These are phyloP conservation scores for Tubosaeta sp. DNA, from an alignment of 768 basidiomycete species.

Conservation along the genomic window DNA sequence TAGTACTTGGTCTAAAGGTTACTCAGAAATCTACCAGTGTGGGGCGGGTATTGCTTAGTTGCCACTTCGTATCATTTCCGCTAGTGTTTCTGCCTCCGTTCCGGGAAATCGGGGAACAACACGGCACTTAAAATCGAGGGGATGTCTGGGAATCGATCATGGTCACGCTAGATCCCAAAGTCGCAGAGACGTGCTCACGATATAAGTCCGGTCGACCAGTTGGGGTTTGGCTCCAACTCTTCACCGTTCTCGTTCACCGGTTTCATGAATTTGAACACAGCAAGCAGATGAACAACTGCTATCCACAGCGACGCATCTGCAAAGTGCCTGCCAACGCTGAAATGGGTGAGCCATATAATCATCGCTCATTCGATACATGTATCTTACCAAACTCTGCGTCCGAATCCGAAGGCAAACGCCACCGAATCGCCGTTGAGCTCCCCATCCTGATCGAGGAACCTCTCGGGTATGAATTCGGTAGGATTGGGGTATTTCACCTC, in stretches of 20 bases:
- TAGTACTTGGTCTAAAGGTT: too few relatives aligned
- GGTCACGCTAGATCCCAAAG: constrained; percentile 1
- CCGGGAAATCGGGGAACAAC: constrained; percentile 19
- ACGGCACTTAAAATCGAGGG: constrained; percentile 26
- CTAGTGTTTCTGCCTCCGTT: constrained; percentile 14
- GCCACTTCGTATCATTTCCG: constrained; percentile 7
- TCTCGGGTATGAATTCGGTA: constrained; percentile 26
- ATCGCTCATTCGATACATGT: neutral
- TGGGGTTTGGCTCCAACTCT: constrained; percentile 22
- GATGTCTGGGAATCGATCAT: constrained; percentile 17
- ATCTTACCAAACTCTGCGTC: constrained; percentile 26
- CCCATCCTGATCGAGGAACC: constrained; percentile 23
- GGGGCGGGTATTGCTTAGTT: constrained; percentile 4
- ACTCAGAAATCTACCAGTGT: too few relatives aligned
- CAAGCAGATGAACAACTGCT: constrained; percentile 27
- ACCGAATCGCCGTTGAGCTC: constrained; percentile 22
- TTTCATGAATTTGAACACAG: constrained; percentile 29
- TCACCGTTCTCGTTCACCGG: constrained; percentile 22
- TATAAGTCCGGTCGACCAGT: constrained; percentile 26
- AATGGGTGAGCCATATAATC: constrained; percentile 2
- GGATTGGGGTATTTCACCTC: constrained; percentile 25
- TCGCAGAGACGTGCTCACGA: constrained; percentile 19
- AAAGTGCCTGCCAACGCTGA: constrained; percentile 28
- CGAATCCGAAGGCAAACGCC: constrained; percentile 25
- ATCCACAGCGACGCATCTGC: constrained; percentile 32